Base-by-base conservation (phyloP, 306 rosid genomes). In the Vachellia pachyceras region DNA sequence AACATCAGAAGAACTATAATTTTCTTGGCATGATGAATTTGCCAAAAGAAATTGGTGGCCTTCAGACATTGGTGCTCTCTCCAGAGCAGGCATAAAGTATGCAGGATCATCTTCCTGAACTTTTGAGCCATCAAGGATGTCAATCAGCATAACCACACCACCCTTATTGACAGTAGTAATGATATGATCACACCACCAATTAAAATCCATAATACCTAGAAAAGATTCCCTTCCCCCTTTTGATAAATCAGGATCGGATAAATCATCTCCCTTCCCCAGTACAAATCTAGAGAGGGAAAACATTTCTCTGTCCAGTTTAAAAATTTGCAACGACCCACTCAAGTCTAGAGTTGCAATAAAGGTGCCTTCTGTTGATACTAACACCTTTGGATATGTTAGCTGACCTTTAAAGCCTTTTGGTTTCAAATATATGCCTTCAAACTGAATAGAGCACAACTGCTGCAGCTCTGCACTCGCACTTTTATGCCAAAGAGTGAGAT, bases 181-280 rank as follows among this genome's bases (percentile, higher is more conserved):
- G 85, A 92, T 83, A 82, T 89, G 94, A 82, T 88, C 94, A 82
- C 89, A 86, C 99, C 97, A 93, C 99, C 99, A 95, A 49, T 90
- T 87, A 88, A 95, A 93, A 85, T 95, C 98, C 86, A 93, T 88
- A 85, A 84, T 64, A 76, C 80, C 90, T 61, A 52, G 41, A 18
- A 77, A 57, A 70, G 82, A 41, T 69, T 72, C 86, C 35, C 65
- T 72, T 18, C 74, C 83, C 77, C 75, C 90, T 79, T 73, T 84
- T 45, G 83, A 72, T 69, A 78, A 80, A 82, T 57, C 76, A 52
- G 79, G 80, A 63, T 69, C 82, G 46, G 83, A 72, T 71, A 89
- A 84, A 79, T 44, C 83, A 7, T 77, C 75, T 79, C 83, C 80
- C 86, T 86, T 85, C 61, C 78, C 82, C 82, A 64, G 80, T 70